A percentile compares a stretch with the other conserved stretches of the same genome.
These are phyloP conservation scores for Pseudognaphalium luteoalbum DNA, from an alignment of 129 eudicot genomes.

Conservation along the genomic window DNA sequence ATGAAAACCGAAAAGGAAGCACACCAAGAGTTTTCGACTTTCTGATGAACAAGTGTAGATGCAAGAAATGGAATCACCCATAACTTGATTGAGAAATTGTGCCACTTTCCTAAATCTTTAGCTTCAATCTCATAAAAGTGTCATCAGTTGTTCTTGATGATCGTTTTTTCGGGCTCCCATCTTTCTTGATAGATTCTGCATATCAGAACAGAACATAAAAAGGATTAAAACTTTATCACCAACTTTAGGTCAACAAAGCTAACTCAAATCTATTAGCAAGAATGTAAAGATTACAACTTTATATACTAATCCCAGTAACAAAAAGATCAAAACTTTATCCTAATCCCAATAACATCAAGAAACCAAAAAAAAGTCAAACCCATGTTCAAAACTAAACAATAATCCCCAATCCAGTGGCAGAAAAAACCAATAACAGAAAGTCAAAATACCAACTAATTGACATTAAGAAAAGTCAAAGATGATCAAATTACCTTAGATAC, in stretches of 20 bases:
- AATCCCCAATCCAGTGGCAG: neutral
- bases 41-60: conserved; percentile 44
- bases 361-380: conserved; percentile 4
- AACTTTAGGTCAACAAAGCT: conserved; percentile 9
- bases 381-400: conserved; percentile 3
- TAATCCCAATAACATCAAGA: neutral
- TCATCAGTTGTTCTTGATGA: conserved; percentile 32
- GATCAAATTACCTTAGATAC: conserved; percentile 35
- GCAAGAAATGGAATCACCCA: conserved; percentile 45
- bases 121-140: conserved; percentile 33
- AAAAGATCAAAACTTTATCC: neutral
- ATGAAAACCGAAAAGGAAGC: conserved; percentile 51
- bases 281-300: neutral
- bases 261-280: conserved; percentile 20
- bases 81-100: conserved; percentile 50
- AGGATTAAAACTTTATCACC: conserved; percentile 14
- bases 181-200: conserved; percentile 53
- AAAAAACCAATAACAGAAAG: neutral
- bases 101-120: conserved; percentile 32
- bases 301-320: conserved; percentile 2
- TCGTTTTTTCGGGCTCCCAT: conserved; percentile 29
- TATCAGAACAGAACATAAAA: conserved; percentile 8
- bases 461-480: conserved; percentile 19
- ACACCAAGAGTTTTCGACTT: conserved; percentile 34
- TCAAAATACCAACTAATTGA: conserved; percentile 11